These are phyloP conservation scores for Epichloe coenophiala DNA, from an alignment of 2,329 filamentous ascomycete genomes.

Conservation along the genomic window DNA sequence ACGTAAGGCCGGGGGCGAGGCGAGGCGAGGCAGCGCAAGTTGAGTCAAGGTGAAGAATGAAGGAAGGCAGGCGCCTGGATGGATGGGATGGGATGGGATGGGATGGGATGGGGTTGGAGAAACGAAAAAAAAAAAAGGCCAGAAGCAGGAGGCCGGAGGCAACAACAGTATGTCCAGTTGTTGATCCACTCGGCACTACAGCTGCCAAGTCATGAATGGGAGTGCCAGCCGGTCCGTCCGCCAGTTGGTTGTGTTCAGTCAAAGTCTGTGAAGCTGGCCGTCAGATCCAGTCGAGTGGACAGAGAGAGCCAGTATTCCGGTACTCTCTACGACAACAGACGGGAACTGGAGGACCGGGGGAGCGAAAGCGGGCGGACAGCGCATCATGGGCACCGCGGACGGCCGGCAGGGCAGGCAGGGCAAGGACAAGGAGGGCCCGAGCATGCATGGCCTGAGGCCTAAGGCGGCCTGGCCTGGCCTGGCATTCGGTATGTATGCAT, in stretches of 20 bases:
- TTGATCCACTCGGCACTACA: neutral
- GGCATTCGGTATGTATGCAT: no score
- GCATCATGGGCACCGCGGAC: neutral
- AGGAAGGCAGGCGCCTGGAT: neutral
- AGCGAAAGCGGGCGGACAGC: conserved; percentile 2
- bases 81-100: no score
- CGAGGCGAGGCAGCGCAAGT: neutral
- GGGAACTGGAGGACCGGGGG: neutral
- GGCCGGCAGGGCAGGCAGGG: neutral
- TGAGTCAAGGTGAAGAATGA: neutral
- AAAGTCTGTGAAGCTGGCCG: neutral
- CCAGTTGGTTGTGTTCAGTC: neutral
- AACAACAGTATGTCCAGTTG: no score
- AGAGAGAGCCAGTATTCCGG: neutral
- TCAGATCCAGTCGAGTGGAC: neutral
- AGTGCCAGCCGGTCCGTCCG: conserved; percentile 1
- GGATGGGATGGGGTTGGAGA: no score
- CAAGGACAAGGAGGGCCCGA: neutral
- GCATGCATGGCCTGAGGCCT: neutral
- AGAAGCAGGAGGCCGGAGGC: neutral
- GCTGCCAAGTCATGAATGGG: neutral
- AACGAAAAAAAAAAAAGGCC: no score
- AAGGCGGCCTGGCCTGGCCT: no score
- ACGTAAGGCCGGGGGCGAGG: conserved; percentile 4
- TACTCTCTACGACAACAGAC: neutral